Base-by-base conservation (phyloP, 805 yeast species). In the Wickerhamiella allomyrinae region DNA sequence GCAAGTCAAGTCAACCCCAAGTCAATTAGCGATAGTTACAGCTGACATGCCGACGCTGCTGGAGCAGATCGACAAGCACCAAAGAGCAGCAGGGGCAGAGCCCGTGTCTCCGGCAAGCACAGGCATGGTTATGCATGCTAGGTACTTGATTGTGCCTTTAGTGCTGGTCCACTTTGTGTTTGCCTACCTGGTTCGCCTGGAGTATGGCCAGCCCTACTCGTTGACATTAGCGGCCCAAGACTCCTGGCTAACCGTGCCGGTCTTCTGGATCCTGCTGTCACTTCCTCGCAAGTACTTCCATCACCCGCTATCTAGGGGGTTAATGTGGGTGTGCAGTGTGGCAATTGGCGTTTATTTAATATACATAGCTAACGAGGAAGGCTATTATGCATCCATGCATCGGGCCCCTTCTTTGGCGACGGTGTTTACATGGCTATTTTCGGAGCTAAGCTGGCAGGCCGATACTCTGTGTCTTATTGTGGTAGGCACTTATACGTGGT, bases 381-480 rank as follows among this genome's bases (percentile, higher is more conserved):
- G 64, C 25, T 64, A 64, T 52, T 59, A 54, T 47, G 57, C 61
- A 2, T 55, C 59, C 17, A 65, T 64, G 67, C 49, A 54, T 33
- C 46, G 54, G 34, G 65, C 66, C 6, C 69, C 69, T 8, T 61
- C 68, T 2, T 46, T 64, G 5, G 68, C 67, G 15, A 63, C 69
- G 11, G 42, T 64, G 7, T 59, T 63, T 57, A 56, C 61, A 7
- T 64, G 67, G 66, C 48, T 61, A 20, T 57, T 64, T 39, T 46
- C 64, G 15, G 69, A 65, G 44, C 46, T 65, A 51, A 63, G 62
- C 39, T 59, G 63, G 58, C 51, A 57, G 19, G 55, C 49, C 52
- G 56, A 61, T 1, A 51, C 55, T 3, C 40, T 50, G 5, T 44
- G 55, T 11, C 40, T 60, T 20, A 50, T 50, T 7, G 48, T 50